Evolutionary conservation across 73 alveolate genomes (phyloP), one percentile per base, ranked within the genome.

Genomic region (Tetrahymena elliotti): DNA sequence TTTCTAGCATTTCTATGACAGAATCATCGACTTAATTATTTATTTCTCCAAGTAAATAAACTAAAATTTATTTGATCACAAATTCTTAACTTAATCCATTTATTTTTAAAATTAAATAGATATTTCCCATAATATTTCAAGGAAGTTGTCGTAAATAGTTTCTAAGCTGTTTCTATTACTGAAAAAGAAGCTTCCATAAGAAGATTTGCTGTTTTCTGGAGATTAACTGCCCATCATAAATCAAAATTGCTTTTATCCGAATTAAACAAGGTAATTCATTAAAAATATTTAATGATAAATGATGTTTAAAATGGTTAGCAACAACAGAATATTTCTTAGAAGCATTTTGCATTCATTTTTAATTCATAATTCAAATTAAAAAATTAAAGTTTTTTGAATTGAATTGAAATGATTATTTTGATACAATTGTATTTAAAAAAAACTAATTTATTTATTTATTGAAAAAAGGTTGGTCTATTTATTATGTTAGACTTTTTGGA

Each of bases 171-270:
- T 84, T 33, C 88, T 27, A 68, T 68, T 68, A 68, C 88, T 27
- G 88, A 68, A 68, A 68, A 94, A 94, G 96, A 94, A 36, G 95
- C 96, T 40, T 94, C 96, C 0, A 94, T 94, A 11, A 39, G 96
- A 40, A 83, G 96, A 94, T 94, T 94, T 92, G 95, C 96, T 34
- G 83, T 94, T 11, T 94, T 94, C 93, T 94, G 96, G 96, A 94
- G 93, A 94, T 88, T 94, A 31, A 84, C 94, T 39, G 95, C 96
- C 31, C 52, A 39, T 31, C 95, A 94, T 33, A 84, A 88, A 52
- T 84, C 93, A 52, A 94, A 94, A 94, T 16, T 94, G 11, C 53
- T 84, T 20, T 93, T 84, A 20, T 92, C 88, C 6, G 88, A 68
- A n/a, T 68, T 68, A 31, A 68, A 68, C n/a, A 68, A 68, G 33